Evolutionary conservation across 768 basidiomycete genomes (phyloP).

Genomic region (Pholiota molesta): DNA sequence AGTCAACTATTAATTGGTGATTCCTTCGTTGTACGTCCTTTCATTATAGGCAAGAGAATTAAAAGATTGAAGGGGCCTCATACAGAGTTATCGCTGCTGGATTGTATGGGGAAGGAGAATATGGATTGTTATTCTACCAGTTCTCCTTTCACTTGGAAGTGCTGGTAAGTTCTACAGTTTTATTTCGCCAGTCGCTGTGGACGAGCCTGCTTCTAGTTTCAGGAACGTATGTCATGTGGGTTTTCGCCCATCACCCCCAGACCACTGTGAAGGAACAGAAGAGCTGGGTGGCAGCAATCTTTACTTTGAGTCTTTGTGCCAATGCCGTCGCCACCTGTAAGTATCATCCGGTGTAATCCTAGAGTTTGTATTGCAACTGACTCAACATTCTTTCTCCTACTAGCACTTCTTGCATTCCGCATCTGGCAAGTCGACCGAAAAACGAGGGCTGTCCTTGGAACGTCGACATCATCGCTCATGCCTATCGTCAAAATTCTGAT

Average conservation of each 20-base stretch:
- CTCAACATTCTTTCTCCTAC: neutral
- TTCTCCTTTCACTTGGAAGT: slow-evolving; percentile 14
- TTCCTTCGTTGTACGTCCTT: slow-evolving; percentile 13
- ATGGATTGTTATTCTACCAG: slow-evolving; percentile 16
- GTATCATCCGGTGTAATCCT: neutral
- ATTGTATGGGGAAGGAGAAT: slow-evolving; percentile 14
- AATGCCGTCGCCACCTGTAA: slow-evolving; percentile 19
- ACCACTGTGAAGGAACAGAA: slow-evolving; percentile 13
- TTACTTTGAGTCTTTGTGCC: slow-evolving; percentile 14
- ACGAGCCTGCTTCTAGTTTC: slow-evolving; percentile 1
- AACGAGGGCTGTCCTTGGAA: neutral
- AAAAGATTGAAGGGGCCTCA: neutral
- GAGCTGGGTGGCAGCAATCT: slow-evolving; percentile 16
- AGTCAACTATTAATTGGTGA: slow-evolving; percentile 14
- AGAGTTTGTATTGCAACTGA: neutral
- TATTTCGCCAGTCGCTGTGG: neutral
- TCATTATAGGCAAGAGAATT: too few species aligned
- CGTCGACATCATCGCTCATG: slow-evolving; percentile 8
- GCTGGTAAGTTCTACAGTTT: slow-evolving; percentile 5
- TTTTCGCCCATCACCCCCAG: slow-evolving; percentile 10
- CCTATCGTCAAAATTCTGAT: slow-evolving; percentile 16
- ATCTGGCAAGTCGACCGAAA: slow-evolving; percentile 16
- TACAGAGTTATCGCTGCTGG: slow-evolving; percentile 15
- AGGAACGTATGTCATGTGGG: slow-evolving; percentile 16
- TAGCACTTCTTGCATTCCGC: slow-evolving; percentile 12